Base-by-base conservation (phyloP, 179 eudicot genomes). In the Corrigiola litoralis region DNA sequence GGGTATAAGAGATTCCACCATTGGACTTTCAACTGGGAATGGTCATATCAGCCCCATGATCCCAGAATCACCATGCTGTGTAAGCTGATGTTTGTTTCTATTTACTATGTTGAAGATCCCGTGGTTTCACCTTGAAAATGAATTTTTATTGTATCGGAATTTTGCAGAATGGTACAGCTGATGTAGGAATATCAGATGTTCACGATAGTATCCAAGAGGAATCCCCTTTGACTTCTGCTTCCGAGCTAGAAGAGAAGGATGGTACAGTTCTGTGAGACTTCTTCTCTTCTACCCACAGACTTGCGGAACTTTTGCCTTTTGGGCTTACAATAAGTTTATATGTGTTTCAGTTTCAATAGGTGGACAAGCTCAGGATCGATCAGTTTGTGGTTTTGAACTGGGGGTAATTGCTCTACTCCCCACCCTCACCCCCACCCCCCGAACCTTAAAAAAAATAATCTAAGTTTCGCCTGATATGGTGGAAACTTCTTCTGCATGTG, bases 121-220 rank as follows among this genome's bases (percentile, higher is more conserved):
- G 38, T 45, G 11, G 36, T 54, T 32, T 37, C 36, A 40, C 48
- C 58, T 34, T 18, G 25, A 37, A 57, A 38, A 46, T 27, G 45
- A 47, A 42, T 74, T 67, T 27, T 63, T 29, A n/a, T 13, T 47
- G 21, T 47, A n/a, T 41, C 27, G 64, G 36, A 52, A 28, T 50
- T 38, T 54, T 77, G 73, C 89, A 90, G 97, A 82, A 70, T 65
- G 87, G 77, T 59, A 74, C 79, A 51, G 67, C 11, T 74, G 77
- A 75, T 63, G 59, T 72, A 47, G 66, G 59, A 68, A 51, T 23
- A 29, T 54, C 79, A 41, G 84, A 78, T 79, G 83, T 70, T 56
- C 67, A 74, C 69, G 75, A 79, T 48, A 77, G 79, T 62, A 56
- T 72, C 31, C 63, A 64, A 53, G 75, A 69, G 53, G 76, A 81